A percentile compares a stretch with the other conserved stretches of the same genome.
Evolutionary conservation across 2,329 filamentous ascomycete genomes (phyloP).

Genomic region (Stachybotrys elegans): DNA sequence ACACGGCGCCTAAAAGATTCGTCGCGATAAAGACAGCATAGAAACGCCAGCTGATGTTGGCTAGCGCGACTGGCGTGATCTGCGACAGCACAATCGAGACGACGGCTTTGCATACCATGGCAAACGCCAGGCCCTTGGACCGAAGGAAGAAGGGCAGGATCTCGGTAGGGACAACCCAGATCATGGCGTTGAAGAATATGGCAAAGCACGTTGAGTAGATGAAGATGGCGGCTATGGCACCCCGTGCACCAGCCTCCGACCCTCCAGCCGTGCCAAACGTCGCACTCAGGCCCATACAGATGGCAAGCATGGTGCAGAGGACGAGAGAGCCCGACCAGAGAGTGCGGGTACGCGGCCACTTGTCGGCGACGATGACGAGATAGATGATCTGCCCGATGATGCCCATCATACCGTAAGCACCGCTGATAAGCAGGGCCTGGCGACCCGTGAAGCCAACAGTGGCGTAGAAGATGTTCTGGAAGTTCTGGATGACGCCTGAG

Average conservation of each 20-base stretch:
- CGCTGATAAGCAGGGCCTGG: slow-evolving; percentile 41
- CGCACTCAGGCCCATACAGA: slow-evolving; percentile 21
- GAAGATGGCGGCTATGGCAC: slow-evolving; percentile 25
- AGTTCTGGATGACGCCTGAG: slow-evolving; percentile 25
- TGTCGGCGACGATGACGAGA: slow-evolving; percentile 20
- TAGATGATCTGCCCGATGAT: slow-evolving; percentile 23
- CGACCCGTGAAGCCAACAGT: slow-evolving; percentile 42
- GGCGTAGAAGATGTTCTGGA: slow-evolving; percentile 28
- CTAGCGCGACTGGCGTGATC: slow-evolving; percentile 19
- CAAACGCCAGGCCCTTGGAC: slow-evolving; percentile 15
- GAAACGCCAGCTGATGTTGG: slow-evolving; percentile 18
- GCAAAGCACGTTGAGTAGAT: slow-evolving; percentile 22
- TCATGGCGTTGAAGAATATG: slow-evolving; percentile 26
- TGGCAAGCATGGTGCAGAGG: slow-evolving; percentile 14
- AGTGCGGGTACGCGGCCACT: slow-evolving; percentile 18
- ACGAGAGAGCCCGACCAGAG: slow-evolving; percentile 12
- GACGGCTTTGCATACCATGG: slow-evolving; percentile 19
- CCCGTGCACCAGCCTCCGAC: slow-evolving; percentile 15
- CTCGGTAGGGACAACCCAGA: slow-evolving; percentile 23
- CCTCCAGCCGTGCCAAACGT: slow-evolving; percentile 11
- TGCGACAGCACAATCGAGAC: slow-evolving; percentile 23
- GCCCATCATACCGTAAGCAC: slow-evolving; percentile 31
- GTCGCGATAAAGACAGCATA: slow-evolving; percentile 23
- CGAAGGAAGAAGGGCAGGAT: slow-evolving; percentile 21
- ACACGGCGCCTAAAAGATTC: slow-evolving; percentile 17